Evolutionary conservation across 768 basidiomycete genomes (phyloP), one percentile per base, ranked within the genome.

Genomic region (Scleroderma bovista): DNA sequence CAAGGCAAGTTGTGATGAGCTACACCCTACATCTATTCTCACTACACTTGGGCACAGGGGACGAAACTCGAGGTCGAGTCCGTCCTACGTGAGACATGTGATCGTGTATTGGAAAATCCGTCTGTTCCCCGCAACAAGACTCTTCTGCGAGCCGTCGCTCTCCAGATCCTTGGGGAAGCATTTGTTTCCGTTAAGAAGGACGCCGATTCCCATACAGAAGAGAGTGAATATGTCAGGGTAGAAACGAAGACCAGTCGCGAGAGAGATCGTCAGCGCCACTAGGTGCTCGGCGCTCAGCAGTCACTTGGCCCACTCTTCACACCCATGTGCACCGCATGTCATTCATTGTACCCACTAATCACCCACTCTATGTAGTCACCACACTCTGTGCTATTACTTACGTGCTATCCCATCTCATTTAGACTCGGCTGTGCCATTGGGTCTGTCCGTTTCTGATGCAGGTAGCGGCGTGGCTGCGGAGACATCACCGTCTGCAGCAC

Each of bases 11-110:
- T n/a, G 20, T n/a, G 15, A 22, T 42, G 40, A 34, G 22, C 8
- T 20, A 31, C 34, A 34, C 16, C 33, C 6, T 41, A 20, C 22
- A 10, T 11, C 15, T 7, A 16, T 12, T 2, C 20, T 38, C 2
- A 10, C 19, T 19, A 4, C n/a, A 20, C 15, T 43, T 17, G 31
- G 19, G 11, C 37, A 36, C 58, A 92, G 88, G 92, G 92, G 5
- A 83, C 92, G 16, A 94, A 93, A 65, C 83, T 95, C 23, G 92
- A 95, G 64, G 78, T 94, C 47, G 91, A 95, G 62, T 90, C 89
- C 5, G 81, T 95, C 36, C 69, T 95, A 6, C 83, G 92, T 15
- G 92, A 94, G 65, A 87, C 86, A 1, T 94, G 92, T 61, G 92
- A 94, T 55, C 78, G 83, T 20, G 74, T 94, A 16, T 73, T 94